Evolutionary conservation across 2,329 filamentous ascomycete genomes (phyloP).

Genomic region (Penicillium paneum): DNA sequence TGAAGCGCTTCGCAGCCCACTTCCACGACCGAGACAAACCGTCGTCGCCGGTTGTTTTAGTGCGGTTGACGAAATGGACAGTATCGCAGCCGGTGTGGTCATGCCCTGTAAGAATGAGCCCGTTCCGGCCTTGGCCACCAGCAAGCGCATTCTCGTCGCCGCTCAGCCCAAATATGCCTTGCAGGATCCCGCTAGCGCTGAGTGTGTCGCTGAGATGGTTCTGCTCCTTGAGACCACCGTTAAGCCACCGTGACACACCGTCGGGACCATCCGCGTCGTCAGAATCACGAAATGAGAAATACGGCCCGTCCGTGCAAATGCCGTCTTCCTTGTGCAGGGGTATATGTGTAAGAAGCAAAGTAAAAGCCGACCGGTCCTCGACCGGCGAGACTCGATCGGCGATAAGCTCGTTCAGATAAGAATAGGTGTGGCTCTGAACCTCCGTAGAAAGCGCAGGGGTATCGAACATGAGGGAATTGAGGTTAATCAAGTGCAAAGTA

Average conservation of each 20-base stretch:
- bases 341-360: slow-evolving; percentile 85
- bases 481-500: slow-evolving; percentile 74
- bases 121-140: slow-evolving; percentile 64
- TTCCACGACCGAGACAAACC: slow-evolving; percentile 20
- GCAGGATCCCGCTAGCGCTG: slow-evolving; percentile 67
- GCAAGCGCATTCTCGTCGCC: slow-evolving; percentile 58
- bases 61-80: slow-evolving; percentile 73
- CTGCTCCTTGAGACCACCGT: slow-evolving; percentile 69
- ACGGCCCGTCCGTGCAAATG: slow-evolving; percentile 78
- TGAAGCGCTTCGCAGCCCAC: slow-evolving; percentile 39
- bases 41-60: slow-evolving; percentile 2
- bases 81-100: slow-evolving; percentile 94
- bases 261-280: slow-evolving; percentile 59
- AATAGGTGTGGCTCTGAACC: slow-evolving; percentile 73
- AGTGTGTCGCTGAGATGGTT: slow-evolving; percentile 77
- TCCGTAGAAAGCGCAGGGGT: slow-evolving; percentile 66
- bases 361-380: slow-evolving; percentile 65
- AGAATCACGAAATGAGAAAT: slow-evolving; percentile 73
- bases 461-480: slow-evolving; percentile 94
- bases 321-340: slow-evolving; percentile 81
- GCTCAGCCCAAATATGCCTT: slow-evolving; percentile 78
- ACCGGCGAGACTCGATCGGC: slow-evolving; percentile 57
- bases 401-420: slow-evolving; percentile 62
- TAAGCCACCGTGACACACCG: slow-evolving; percentile 35
- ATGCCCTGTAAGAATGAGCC: slow-evolving; percentile 85